Conservation (phyloP, 2,329 filamentous ascomycete genomes). For the Exophiala sp. region DNA sequence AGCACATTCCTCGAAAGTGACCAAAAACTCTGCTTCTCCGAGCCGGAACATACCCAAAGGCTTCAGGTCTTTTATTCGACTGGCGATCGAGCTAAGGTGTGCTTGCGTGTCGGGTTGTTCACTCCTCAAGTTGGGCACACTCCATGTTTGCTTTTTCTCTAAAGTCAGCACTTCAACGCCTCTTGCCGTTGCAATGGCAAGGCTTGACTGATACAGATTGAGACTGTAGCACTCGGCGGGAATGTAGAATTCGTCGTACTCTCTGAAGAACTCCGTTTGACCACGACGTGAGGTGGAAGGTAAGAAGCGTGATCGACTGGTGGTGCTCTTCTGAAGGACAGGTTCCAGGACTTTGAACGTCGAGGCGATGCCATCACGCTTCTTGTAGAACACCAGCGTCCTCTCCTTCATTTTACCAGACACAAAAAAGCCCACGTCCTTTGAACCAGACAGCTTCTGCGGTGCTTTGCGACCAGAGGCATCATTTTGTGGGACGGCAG, state of each 20-base stretch:
- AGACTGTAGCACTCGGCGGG: conserved; percentile 91
- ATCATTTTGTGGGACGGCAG: conserved; percentile 60
- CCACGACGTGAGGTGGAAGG: conserved; percentile 58
- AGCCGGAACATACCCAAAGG: conserved; percentile 96
- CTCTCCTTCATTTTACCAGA: conserved; percentile 97
- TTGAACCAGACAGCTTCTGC: conserved; percentile 78
- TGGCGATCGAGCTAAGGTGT: conserved; percentile 79
- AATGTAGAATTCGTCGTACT: conserved; percentile 98
- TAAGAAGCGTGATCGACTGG: conserved; percentile 71
- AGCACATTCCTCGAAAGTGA: conserved; percentile 92
- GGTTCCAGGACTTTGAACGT: conserved; percentile 95
- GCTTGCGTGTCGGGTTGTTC: conserved; percentile 57
- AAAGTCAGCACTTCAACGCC: conserved; percentile 95
- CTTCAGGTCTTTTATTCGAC: conserved; percentile 74
- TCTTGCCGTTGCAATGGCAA: conserved; percentile 85
- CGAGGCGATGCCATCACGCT: conserved; percentile 84
- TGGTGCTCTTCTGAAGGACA: conserved; percentile 85
- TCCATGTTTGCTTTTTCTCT: conserved; percentile 95
- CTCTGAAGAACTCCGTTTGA: conserved; percentile 90
- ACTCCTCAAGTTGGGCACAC: conserved; percentile 72
- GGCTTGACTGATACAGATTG: conserved; percentile 91
- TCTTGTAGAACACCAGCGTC: conserved; percentile 93
- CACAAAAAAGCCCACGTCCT: conserved; percentile 95
- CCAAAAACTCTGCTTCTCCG: conserved; percentile 84
- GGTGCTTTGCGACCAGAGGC: conserved; percentile 82